Evolutionary conservation across 768 basidiomycete genomes (phyloP).

Genomic region (Termitomyces sp.): DNA sequence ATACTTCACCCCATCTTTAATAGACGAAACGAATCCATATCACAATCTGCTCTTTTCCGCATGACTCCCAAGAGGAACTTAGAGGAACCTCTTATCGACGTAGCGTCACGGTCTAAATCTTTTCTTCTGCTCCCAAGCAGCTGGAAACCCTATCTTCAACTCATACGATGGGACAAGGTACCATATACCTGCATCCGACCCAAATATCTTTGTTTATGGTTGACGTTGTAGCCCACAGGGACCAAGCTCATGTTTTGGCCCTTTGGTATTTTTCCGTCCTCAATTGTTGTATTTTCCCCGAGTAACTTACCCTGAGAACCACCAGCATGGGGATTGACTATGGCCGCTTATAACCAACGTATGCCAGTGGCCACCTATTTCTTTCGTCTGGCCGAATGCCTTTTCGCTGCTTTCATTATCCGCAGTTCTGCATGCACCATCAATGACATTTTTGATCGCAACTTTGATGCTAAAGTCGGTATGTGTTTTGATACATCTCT

Average conservation of each 20-base stretch:
- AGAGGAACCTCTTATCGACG: background rate
- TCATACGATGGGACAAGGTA: conserved; percentile 44
- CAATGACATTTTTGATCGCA: conserved; percentile 49
- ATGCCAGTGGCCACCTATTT: background rate
- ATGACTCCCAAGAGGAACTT: background rate
- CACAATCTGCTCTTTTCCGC: background rate
- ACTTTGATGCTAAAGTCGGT: conserved; percentile 49
- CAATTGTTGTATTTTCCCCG: background rate
- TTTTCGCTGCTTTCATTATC: conserved; percentile 35
- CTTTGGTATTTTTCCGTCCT: conserved; percentile 29
- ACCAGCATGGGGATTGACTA: background rate
- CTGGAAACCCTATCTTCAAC: conserved; percentile 19
- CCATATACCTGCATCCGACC: background rate
- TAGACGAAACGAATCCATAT: background rate
- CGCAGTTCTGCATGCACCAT: conserved; percentile 47
- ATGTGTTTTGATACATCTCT: background rate
- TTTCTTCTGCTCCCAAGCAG: background rate
- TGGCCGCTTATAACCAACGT: background rate
- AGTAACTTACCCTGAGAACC: background rate
- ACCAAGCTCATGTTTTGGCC: conserved; percentile 49
- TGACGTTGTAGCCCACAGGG: conserved; percentile 37
- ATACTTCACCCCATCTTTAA: background rate
- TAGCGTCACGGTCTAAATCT: background rate
- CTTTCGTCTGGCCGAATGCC: conserved; percentile 23
- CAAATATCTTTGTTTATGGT: background rate